A percentile compares a stretch with the other conserved stretches of the same genome.
Conservation (phyloP, 2,329 filamentous ascomycete species). For the Beauveria australis region DNA sequence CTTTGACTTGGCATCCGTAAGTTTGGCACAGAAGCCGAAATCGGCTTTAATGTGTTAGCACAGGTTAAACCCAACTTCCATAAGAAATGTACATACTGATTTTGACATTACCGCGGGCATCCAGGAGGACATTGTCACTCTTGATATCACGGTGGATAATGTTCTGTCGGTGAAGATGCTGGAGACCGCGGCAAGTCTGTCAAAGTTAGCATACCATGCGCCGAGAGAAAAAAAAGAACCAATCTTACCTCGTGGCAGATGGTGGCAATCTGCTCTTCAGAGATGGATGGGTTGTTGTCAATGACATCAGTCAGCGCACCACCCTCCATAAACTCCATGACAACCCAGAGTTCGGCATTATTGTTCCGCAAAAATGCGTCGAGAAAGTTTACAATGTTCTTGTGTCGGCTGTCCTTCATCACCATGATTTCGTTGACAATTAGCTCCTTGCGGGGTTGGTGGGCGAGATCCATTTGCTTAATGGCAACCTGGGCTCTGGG, state of each 20-base stretch:
- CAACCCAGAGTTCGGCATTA: constrained; percentile 94
- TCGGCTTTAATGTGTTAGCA: constrained; percentile 58
- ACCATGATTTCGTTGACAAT: constrained; percentile 99
- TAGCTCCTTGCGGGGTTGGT: constrained; percentile 93
- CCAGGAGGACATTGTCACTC: constrained; percentile 94
- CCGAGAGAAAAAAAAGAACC: neutral
- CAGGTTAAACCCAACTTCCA: too few species aligned
- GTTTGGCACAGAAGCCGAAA: constrained; percentile 98
- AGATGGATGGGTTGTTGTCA: constrained; percentile 91
- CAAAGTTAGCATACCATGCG: constrained; percentile 15
- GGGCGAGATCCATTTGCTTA: constrained; percentile 98
- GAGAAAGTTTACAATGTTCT: constrained; percentile 98
- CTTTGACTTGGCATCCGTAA: constrained; percentile 93
- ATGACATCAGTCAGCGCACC: constrained; percentile 97
- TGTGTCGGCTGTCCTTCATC: constrained; percentile 98
- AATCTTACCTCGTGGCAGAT: constrained; percentile 83
- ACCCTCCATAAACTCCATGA: constrained; percentile 99
- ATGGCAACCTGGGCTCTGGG: constrained; percentile 87
- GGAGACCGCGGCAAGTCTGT: constrained; percentile 89
- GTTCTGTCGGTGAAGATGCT: constrained; percentile 89
- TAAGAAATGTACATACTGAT: constrained; percentile 60
- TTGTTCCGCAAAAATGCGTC: constrained; percentile 95
- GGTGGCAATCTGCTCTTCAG: constrained; percentile 94
- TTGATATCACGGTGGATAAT: constrained; percentile 99
- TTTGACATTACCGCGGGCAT: constrained; percentile 92